These are phyloP conservation scores for Tagetes erecta DNA, from an alignment of 129 eudicot species.

Conservation along the genomic window DNA sequence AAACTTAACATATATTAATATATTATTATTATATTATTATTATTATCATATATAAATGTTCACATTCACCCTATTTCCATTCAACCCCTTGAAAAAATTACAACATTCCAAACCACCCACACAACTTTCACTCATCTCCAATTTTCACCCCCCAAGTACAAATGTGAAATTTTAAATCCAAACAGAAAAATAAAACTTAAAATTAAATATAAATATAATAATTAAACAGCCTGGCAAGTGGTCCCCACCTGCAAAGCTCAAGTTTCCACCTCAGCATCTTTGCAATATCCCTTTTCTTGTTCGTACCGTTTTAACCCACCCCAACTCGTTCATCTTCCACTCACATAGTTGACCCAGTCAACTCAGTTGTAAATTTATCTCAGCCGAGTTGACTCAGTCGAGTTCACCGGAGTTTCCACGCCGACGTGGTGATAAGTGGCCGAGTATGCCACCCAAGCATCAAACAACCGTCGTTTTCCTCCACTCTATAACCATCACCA, in stretches of 20 bases:
- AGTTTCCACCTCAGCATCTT: constrained; percentile 32
- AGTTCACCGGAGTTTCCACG: constrained; percentile 59
- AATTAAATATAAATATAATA: constrained; percentile 18
- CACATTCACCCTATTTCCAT: constrained; percentile 28
- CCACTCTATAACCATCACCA: constrained; percentile 80
- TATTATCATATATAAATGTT: constrained; percentile 4
- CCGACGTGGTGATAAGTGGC: constrained; percentile 82
- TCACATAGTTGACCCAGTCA: background rate
- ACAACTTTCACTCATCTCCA: constrained; percentile 17
- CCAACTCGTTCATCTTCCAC: background rate
- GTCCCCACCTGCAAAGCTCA: constrained; percentile 25
- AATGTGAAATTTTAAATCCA: constrained; percentile 16
- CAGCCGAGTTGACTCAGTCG: constrained; percentile 33
- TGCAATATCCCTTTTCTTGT: background rate
- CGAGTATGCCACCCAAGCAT: constrained; percentile 93
- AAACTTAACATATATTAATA: background rate
- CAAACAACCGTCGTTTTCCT: constrained; percentile 71
- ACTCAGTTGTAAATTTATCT: no score
- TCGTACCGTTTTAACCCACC: constrained; percentile 1
- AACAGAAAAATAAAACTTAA: constrained; percentile 2
- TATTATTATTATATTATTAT: no score
- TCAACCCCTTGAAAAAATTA: constrained; percentile 33
- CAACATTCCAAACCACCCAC: constrained; percentile 32
- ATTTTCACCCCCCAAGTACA: constrained; percentile 26
- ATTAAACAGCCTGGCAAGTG: constrained; percentile 14